Evolutionary conservation across 169 alveolate species (phyloP), one percentile per base, ranked within the genome.

Genomic region (Plasmodium cynomolgi): DNA sequence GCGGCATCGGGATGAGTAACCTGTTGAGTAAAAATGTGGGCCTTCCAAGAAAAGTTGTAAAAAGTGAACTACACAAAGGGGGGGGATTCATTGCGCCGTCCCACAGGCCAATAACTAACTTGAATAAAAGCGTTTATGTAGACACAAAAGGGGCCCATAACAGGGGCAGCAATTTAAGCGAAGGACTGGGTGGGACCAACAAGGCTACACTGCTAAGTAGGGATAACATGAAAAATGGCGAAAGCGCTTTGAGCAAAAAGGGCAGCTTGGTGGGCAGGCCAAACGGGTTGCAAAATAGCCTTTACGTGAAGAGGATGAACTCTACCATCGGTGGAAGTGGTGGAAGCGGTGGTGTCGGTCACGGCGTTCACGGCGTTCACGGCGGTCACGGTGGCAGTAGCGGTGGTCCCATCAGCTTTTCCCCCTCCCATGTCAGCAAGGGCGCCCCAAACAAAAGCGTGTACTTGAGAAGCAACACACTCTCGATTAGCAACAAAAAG

Each of bases 101-200:
- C n/a, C 79, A 47, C 31, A 84, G 44, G 23, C 73, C 56, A 15
- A 41, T 41, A 47, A 13, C 79, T 5, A 31, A 56, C 31, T 44
- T 88, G 33, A 88, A 88, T 88, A 88, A 62, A 23, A 88, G 90
- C 47, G 56, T 88, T 39, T 88, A 77, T 58, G 81, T 77, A 54
- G 90, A 68, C 3, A 39, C 90, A 47, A 91, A 83, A 91, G 31
- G 41, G 9, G 20, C 33, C 23, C 23, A 74, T 37, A 83, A 82
- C 47, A 80, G 58, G 54, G 34, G 44, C 73, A 73, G 50, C 9
- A 58, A 80, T 80, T 58, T 80, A 54, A 73, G 37, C 58, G 85
- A 56, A 37, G 73, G 72, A 3, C 17, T 79, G 11, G 39, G 54
- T 47, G 6, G 68, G 8, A 33, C 85, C 15, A 73, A 17, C 62